phyloP scores from a whole-genome alignment of 2,329 filamentous ascomycete genomes.

The Coniella vitis region DNA sequence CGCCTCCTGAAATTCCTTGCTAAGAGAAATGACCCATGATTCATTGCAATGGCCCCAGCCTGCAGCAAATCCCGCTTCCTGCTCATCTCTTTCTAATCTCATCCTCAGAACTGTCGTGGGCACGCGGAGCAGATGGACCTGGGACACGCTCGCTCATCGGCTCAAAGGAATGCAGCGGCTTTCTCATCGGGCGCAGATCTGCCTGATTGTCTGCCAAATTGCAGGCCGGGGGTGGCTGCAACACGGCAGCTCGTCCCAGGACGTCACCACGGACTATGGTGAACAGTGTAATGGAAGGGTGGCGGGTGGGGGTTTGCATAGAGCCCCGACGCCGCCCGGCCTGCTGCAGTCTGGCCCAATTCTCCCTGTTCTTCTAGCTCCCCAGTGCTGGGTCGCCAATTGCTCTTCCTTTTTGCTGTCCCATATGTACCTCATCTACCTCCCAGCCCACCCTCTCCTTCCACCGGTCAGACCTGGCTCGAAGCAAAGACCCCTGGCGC shows the following conservation, averaged over 20 bases:
- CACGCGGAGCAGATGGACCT: no score
- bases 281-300: no score
- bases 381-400: slow-evolving; percentile 6
- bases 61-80: slow-evolving; percentile 4
- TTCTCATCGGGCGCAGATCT: no score
- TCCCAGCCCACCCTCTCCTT: not conserved
- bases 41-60: not conserved
- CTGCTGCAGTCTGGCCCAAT: slow-evolving; percentile 6
- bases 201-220: no score
- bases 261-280: not conserved
- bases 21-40: slow-evolving; percentile 7
- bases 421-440: not conserved
- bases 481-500: not conserved
- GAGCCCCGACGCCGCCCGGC: not conserved
- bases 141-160: no score
- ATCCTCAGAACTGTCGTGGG: no score
- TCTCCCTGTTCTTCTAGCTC: not conserved
- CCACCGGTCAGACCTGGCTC: slow-evolving; percentile 3
- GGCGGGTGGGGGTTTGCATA: not conserved
- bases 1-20: slow-evolving; percentile 4
- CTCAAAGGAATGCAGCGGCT: no score
- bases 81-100: not conserved
- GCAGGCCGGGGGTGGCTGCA: not conserved
- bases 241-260: not conserved
- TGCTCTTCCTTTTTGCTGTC: not conserved